Base-by-base conservation (phyloP, 495 filamentous ascomycete genomes). In the Hyaloscypha variabilis region DNA sequence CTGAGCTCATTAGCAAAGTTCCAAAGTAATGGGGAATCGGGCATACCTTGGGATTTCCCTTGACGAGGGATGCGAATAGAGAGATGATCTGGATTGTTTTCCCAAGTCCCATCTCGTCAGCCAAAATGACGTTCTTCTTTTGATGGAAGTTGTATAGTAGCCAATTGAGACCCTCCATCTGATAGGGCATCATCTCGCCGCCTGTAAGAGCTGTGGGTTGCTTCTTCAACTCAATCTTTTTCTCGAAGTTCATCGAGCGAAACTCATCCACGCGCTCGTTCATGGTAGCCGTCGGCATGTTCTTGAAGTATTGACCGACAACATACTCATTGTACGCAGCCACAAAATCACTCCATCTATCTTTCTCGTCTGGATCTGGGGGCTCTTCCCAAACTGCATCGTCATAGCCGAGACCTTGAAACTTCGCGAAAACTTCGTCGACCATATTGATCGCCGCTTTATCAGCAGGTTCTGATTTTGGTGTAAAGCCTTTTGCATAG, bases 41-140 rank as follows among this genome's bases (percentile, higher is more conserved):
- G 24, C 60, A 6, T 69, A 69, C 67, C 60, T 72, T 82, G 50
- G 94, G 93, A 34, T 75, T 74, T 30, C 91, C 87, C 67, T 91
- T 81, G 30, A 91, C 83, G n/a, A 99, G 75, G 17, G 90, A 86
- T 10, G 90, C 85, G 10, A 99, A 78, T 58, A 96, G 84, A 2
- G 87, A 87, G 61, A 99, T 93, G 58, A 97, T 86, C 74, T 99
- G 96, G 55, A 99, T 91, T 0, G 96, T 99, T 80, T 99, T 99
- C 28, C 96, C 96, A 11, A 99, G 86, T 5, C 96, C 96, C 96
- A 99, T 99, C 73, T 99, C 96, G 70, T 99, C 96, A 2, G 96
- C 96, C 2, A 99, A 85, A 70, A 99, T 95, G n/a, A 90, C 89
- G 70, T 96, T 98, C 66, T 91, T 83, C 66, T 88, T 81, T 55